Evolutionary conservation across 768 basidiomycete genomes (phyloP).

Genomic region (Gloeopeniophorella convolvens): DNA sequence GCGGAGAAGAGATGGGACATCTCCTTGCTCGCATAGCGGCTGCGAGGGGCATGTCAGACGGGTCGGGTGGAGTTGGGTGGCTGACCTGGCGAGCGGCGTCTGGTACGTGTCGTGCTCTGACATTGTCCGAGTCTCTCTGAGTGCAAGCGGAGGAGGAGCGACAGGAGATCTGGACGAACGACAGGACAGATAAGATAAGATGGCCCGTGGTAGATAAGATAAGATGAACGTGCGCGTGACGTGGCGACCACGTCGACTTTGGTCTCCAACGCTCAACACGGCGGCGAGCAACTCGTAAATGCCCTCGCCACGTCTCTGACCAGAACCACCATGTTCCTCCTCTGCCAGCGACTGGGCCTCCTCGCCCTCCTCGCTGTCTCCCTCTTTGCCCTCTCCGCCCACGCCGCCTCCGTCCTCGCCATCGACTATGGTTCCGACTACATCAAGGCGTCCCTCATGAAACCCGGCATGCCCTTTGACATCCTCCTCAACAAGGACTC

Average conservation of each 20-base stretch:
- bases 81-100: conserved; percentile 15
- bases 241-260: conserved; percentile 15
- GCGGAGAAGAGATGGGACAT: conserved; percentile 98
- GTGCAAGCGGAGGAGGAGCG: background rate
- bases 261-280: background rate
- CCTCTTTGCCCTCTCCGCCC: conserved; percentile 22
- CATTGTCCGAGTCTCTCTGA: too few species aligned
- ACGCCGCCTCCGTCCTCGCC: conserved; percentile 71
- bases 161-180: background rate
- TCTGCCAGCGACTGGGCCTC: conserved; percentile 10
- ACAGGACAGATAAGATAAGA: conserved; percentile 12
- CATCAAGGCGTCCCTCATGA: conserved; percentile 95
- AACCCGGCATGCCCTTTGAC: conserved; percentile 91
- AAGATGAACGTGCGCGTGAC: conserved; percentile 9
- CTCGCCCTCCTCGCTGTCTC: conserved; percentile 17
- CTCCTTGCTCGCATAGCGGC: conserved; percentile 98
- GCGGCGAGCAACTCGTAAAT: background rate
- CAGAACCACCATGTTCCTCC: conserved; percentile 8
- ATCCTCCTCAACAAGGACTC: conserved; percentile 95
- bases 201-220: background rate
- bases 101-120: conserved; percentile 12
- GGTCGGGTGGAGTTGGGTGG: background rate
- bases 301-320: conserved; percentile 6
- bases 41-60: conserved; percentile 27
- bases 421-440: conserved; percentile 98